phyloP scores from a whole-genome alignment of 805 yeast genomes.

The Candida boleticola region DNA sequence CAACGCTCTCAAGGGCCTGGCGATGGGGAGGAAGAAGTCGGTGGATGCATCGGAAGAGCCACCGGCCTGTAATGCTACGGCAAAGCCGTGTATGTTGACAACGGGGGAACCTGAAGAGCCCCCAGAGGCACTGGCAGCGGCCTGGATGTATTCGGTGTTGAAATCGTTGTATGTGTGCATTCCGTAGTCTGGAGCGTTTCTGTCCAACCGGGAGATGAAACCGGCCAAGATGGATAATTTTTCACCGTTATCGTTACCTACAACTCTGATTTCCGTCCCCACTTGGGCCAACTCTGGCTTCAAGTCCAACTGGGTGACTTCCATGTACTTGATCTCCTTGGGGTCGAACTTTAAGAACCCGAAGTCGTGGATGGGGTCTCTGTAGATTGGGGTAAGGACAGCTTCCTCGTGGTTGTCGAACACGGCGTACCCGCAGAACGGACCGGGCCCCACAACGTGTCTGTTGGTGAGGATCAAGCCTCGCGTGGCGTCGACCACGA shows the following conservation, averaged over 20 bases:
- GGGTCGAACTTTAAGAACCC: slow-evolving; percentile 86
- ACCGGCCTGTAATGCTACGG: slow-evolving; percentile 92
- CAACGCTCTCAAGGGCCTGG: slow-evolving; percentile 79
- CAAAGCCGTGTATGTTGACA: slow-evolving; percentile 83
- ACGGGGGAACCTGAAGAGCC: slow-evolving; percentile 97
- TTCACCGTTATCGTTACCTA: slow-evolving; percentile 97
- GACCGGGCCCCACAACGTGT: slow-evolving; percentile 95
- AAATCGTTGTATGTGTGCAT: slow-evolving; percentile 85
- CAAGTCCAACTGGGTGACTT: slow-evolving; percentile 60
- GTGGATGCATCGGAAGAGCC: slow-evolving; percentile 90
- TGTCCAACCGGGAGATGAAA: slow-evolving; percentile 77
- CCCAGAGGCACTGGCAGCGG: slow-evolving; percentile 94
- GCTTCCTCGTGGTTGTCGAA: slow-evolving; percentile 95
- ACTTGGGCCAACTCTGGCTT: slow-evolving; percentile 82
- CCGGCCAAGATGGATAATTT: slow-evolving; percentile 87
- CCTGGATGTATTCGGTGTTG: slow-evolving; percentile 91
- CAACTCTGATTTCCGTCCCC: slow-evolving; percentile 92
- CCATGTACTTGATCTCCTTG: slow-evolving; percentile 65
- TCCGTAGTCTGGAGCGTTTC: slow-evolving; percentile 95
- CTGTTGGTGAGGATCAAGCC: slow-evolving; percentile 90
- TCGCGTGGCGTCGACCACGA: slow-evolving; percentile 77
- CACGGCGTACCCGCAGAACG: slow-evolving; percentile 86
- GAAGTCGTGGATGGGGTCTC: slow-evolving; percentile 95
- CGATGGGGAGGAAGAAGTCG: slow-evolving; percentile 85
- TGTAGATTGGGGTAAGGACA: slow-evolving; percentile 76